Conservation (phyloP, 768 basidiomycete genomes). For the Cyclocybe cylindracea region DNA sequence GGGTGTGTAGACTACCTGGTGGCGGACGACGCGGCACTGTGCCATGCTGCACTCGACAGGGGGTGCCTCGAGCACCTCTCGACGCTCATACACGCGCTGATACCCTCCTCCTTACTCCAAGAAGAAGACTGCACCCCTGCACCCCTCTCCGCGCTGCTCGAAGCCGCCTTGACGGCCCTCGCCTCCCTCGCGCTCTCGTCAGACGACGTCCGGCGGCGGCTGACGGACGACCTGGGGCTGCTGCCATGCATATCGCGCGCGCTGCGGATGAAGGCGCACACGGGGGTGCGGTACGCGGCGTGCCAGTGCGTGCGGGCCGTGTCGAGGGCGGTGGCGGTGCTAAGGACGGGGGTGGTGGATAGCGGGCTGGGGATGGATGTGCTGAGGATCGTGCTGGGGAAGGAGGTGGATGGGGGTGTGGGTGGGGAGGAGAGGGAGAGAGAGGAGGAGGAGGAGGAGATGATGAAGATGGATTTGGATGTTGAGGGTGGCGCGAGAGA, state of each 20-base stretch:
- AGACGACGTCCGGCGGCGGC: slow-evolving; percentile 67
- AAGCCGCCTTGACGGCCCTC: slow-evolving; percentile 74
- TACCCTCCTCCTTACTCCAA: slow-evolving; percentile 43
- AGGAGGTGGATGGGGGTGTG: slow-evolving; percentile 8
- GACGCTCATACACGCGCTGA: slow-evolving; percentile 51
- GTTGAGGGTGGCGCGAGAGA: no score
- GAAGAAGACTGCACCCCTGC: slow-evolving; percentile 75
- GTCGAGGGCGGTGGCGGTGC: slow-evolving; percentile 73
- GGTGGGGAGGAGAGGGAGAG: no score
- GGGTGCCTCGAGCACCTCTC: slow-evolving; percentile 62
- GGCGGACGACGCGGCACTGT: slow-evolving; percentile 66
- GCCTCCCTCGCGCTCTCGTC: slow-evolving; percentile 73
- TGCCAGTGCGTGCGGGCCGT: slow-evolving; percentile 86
- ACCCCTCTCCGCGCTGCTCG: slow-evolving; percentile 55
- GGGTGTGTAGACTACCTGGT: slow-evolving; percentile 59
- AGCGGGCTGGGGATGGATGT: slow-evolving; percentile 75
- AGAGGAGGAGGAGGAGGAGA: slow-evolving; percentile 26
- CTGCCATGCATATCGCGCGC: slow-evolving; percentile 27
- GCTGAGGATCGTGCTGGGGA: slow-evolving; percentile 46
- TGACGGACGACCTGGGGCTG: slow-evolving; percentile 62
- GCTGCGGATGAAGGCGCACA: slow-evolving; percentile 47
- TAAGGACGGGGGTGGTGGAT: slow-evolving; percentile 85
- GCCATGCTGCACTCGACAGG: slow-evolving; percentile 69
- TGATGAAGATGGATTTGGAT: neutral
- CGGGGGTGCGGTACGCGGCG: slow-evolving; percentile 81